Percentiles rank a stretch among this genome's conserved stretches.
These are phyloP conservation scores for Trichophyton verrucosum DNA, from an alignment of 2,329 filamentous ascomycete species.

Conservation along the genomic window DNA sequence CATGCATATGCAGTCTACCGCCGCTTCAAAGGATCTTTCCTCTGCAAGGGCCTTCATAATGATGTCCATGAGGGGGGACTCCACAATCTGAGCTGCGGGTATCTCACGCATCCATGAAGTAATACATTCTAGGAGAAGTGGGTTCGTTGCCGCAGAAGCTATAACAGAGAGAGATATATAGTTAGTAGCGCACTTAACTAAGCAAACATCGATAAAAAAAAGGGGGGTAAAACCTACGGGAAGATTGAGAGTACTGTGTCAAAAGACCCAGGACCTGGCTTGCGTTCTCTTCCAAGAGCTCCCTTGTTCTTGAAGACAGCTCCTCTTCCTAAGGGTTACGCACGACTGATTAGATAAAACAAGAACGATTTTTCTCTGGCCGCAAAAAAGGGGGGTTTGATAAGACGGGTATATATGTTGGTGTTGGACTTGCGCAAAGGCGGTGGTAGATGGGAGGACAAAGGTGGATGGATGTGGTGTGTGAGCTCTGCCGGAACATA, in stretches of 20 bases:
- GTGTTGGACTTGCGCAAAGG: conserved; percentile 23
- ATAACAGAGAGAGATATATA: neutral
- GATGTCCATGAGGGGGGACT: conserved; percentile 70
- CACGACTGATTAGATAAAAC: conserved; percentile 38
- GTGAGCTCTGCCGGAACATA: conserved; percentile 56
- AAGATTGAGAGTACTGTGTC: conserved; percentile 83
- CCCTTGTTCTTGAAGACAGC: conserved; percentile 68
- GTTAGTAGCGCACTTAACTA: neutral
- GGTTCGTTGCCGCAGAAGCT: conserved; percentile 71
- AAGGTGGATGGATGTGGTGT: conserved; percentile 21
- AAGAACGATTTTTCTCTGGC: conserved; percentile 10
- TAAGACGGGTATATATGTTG: conserved; percentile 9
- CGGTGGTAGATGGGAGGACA: conserved; percentile 35
- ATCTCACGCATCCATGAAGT: conserved; percentile 95
- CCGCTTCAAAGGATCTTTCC: conserved; percentile 70
- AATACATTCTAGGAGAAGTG: conserved; percentile 85
- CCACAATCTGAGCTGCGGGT: conserved; percentile 67
- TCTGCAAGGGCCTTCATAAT: conserved; percentile 61
- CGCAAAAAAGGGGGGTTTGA: conserved; percentile 8
- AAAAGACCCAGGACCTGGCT: conserved; percentile 75
- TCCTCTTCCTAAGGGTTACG: conserved; percentile 73
- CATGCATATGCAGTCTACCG: conserved; percentile 82
- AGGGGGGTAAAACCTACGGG: conserved; percentile 43
- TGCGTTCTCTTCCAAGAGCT: conserved; percentile 83
- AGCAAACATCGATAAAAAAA: neutral